Conservation (phyloP, 1,284 basidiomycete genomes). For the Meripilus lineatus region DNA sequence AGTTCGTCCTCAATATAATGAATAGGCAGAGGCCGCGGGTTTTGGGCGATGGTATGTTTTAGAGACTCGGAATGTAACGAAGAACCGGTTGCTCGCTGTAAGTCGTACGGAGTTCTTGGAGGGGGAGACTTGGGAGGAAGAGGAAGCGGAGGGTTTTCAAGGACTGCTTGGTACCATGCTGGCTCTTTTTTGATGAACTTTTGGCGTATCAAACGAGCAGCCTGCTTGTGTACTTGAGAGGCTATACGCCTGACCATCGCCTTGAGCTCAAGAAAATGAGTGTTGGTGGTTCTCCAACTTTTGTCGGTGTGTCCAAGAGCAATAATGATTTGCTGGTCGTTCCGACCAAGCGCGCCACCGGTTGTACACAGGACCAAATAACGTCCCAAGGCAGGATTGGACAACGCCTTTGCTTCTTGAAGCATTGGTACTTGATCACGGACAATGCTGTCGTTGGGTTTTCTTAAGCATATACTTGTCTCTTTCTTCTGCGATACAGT, state of each 20-base stretch:
- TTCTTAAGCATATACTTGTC: no score
- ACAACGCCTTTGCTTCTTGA: no score
- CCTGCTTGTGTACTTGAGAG: conserved; percentile 84
- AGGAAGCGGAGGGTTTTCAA: conserved; percentile 83
- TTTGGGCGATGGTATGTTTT: conserved; percentile 21
- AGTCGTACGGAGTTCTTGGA: conserved; percentile 49
- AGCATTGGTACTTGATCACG: no score
- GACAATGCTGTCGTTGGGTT: no score
- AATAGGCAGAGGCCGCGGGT: conserved; percentile 59
- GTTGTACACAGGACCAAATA: no score
- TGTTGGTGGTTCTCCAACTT: background rate
- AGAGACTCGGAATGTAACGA: background rate
- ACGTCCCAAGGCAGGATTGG: no score
- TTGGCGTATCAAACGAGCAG: conserved; percentile 77
- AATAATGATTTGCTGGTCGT: background rate
- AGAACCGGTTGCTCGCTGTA: conserved; percentile 22
- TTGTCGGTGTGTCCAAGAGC: no score
- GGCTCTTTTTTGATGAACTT: conserved; percentile 70
- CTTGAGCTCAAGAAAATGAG: background rate
- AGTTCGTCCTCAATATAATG: conserved; percentile 85
- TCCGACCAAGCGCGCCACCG: background rate
- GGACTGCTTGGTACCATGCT: conserved; percentile 82
- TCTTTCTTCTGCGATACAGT: no score
- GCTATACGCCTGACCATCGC: conserved; percentile 81
- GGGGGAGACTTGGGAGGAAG: conserved; percentile 74